A percentile compares a stretch with the other conserved stretches of the same genome.
phyloP scores from a whole-genome alignment of 192 early-diverging fungal species.

The Podila epicladia region DNA sequence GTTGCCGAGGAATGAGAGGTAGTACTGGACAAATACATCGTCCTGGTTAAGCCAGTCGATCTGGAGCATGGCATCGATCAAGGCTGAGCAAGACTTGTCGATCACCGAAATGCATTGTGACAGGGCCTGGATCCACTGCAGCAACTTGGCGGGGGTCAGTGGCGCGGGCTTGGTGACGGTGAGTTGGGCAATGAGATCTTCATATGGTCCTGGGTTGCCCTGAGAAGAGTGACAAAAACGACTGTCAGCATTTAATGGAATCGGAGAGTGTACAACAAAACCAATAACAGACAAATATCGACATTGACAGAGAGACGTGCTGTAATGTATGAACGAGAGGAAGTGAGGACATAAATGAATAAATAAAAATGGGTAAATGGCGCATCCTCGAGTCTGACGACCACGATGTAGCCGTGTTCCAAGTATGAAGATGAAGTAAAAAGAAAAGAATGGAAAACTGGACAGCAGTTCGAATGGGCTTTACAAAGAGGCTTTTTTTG shows the following conservation, averaged over 20 bases:
- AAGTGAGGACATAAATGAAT: not conserved
- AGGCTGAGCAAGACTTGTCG: constrained; percentile 51
- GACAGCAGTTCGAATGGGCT: not conserved
- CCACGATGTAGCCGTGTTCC: not conserved
- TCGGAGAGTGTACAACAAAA: not conserved
- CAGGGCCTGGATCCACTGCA: constrained; percentile 58
- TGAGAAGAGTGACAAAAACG: constrained; percentile 1
- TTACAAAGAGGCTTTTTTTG: constrained; percentile 4
- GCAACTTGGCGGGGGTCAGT: constrained; percentile 29
- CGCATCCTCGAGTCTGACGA: too few species aligned
- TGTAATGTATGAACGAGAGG: not conserved
- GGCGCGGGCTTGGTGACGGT: constrained; percentile 41
- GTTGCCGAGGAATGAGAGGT: constrained; percentile 72
- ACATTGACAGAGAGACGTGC: not conserved
- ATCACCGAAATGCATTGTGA: constrained; percentile 56
- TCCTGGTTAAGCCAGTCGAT: constrained; percentile 67
- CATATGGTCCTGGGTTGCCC: constrained; percentile 33
- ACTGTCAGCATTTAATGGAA: not conserved
- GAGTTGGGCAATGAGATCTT: constrained; percentile 44
- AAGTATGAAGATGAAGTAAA: not conserved
- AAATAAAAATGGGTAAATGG: not conserved
- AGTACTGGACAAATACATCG: constrained; percentile 64
- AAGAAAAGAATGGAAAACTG: not conserved
- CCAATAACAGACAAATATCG: not conserved
- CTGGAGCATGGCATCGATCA: constrained; percentile 70